These are phyloP conservation scores for Ogataea thermomethanolica DNA, from an alignment of 805 yeast genomes.

Conservation along the genomic window DNA sequence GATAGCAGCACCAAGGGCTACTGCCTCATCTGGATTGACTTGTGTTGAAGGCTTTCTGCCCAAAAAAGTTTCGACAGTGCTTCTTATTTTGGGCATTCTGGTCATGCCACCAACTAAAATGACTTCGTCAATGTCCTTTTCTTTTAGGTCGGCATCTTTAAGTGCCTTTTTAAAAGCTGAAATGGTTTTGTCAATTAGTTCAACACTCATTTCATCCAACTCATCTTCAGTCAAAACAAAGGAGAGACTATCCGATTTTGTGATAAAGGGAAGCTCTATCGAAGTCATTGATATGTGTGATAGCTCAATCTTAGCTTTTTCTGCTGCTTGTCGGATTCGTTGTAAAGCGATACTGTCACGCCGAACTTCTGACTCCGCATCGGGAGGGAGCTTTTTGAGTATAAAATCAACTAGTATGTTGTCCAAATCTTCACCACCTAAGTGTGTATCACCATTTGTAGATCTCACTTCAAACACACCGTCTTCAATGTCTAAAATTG, in stretches of 20 bases:
- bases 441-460: constrained; percentile 90
- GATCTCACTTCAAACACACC: constrained; percentile 96
- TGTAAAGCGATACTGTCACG: constrained; percentile 76
- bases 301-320: constrained; percentile 84
- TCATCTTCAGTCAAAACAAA: constrained; percentile 46
- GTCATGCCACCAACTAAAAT: constrained; percentile 91
- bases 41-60: constrained; percentile 83
- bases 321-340: constrained; percentile 84
- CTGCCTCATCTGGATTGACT: constrained; percentile 94
- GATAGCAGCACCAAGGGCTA: constrained; percentile 95
- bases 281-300: constrained; percentile 70
- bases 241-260: constrained; percentile 44
- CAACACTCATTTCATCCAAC: constrained; percentile 46
- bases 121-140: constrained; percentile 71
- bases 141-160: constrained; percentile 69
- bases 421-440: constrained; percentile 90
- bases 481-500: constrained; percentile 91
- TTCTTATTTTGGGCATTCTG: constrained; percentile 84
- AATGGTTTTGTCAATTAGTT: constrained; percentile 67
- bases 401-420: constrained; percentile 78
- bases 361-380: constrained; percentile 57
- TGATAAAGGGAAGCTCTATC: constrained; percentile 79
- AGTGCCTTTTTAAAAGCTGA: constrained; percentile 79
- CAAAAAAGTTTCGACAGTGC: constrained; percentile 72
- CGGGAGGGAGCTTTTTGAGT: constrained; percentile 73